Base-by-base conservation (phyloP, 768 basidiomycete genomes). In the Leccinum olivaceopallidum region DNA sequence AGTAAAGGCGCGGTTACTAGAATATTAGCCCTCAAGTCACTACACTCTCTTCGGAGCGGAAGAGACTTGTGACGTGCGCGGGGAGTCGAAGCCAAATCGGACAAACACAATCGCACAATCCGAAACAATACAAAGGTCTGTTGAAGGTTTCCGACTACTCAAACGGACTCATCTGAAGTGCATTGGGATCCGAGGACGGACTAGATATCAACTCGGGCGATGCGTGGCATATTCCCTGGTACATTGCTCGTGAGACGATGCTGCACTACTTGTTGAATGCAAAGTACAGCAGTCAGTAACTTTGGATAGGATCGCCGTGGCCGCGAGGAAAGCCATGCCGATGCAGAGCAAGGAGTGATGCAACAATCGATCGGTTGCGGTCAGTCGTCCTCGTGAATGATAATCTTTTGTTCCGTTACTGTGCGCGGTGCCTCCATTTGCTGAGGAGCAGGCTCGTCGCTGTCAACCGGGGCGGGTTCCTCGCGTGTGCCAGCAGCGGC, bases 331-430 rank as follows among this genome's bases (percentile, higher is more conserved):
- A 57, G 26, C 16, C 24, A 24, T 16, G 39, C 24, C 34, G 32
- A 37, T 26, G 24, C 39, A 26, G 18, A 39, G 18, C 47, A 47
- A 55, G 48, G 7, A 24, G 34, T n/a, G 48, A 22, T 39, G 13
- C 28, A 62, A 62, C 34, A 24, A 39, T 36, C 4, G n/a, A 61
- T 37, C 18, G 52, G 22, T 24, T 48, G 20, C 22, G 16, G 26
- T 72, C 65, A 83, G 55, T 83, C 80, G 57, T 84, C 83, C 60
- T 85, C 83, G 61, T 83, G 80, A 55, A 85, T 81, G 3, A 63
- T 71, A 58, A 85, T 80, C 50, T 71, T 77, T 28, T 75, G 73
- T 42, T 71, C 73, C 20, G 78, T 73, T 26, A 74, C 67, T 56
- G 79, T 66, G 30, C 54, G 56, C 28, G 59, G 55, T 28, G 53